A percentile compares a stretch with the other conserved stretches of the same genome.
These are phyloP conservation scores for Aegilops bicornis DNA, from an alignment of 176 grass and related monocot species.

Conservation along the genomic window DNA sequence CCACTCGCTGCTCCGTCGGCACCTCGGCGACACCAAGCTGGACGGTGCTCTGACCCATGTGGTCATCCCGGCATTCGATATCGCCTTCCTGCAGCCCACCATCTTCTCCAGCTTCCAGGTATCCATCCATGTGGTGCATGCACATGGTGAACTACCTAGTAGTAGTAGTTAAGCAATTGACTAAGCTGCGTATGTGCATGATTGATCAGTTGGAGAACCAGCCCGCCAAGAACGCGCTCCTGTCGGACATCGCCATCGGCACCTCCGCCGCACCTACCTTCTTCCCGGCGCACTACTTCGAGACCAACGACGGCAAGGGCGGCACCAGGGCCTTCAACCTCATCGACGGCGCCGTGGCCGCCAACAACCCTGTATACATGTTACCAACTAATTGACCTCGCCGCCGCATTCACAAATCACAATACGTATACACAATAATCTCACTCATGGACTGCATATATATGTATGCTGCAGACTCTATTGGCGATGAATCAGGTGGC, in stretches of 20 bases:
- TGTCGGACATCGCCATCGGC: slow-evolving; percentile 60
- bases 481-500: slow-evolving; percentile 53
- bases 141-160: background rate
- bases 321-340: slow-evolving; percentile 46
- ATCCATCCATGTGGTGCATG: background rate
- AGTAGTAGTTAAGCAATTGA: background rate
- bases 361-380: slow-evolving; percentile 70
- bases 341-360: slow-evolving; percentile 60
- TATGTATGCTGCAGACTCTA: slow-evolving; percentile 39
- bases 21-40: slow-evolving; percentile 46
- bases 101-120: slow-evolving; percentile 75
- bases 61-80: slow-evolving; percentile 68
- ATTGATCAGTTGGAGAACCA: slow-evolving; percentile 41
- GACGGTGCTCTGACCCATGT: slow-evolving; percentile 43
- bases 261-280: slow-evolving; percentile 82
- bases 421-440: background rate
- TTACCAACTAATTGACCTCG: background rate
- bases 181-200: background rate
- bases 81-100: slow-evolving; percentile 45
- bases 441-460: background rate
- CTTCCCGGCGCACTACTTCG: slow-evolving; percentile 70
- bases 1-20: slow-evolving; percentile 32
- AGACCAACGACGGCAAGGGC: slow-evolving; percentile 33
- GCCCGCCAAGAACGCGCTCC: slow-evolving; percentile 43
- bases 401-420: too few species aligned